Conservation (phyloP, 495 filamentous ascomycete genomes). For the Hypomontagnella submonticulosa region DNA sequence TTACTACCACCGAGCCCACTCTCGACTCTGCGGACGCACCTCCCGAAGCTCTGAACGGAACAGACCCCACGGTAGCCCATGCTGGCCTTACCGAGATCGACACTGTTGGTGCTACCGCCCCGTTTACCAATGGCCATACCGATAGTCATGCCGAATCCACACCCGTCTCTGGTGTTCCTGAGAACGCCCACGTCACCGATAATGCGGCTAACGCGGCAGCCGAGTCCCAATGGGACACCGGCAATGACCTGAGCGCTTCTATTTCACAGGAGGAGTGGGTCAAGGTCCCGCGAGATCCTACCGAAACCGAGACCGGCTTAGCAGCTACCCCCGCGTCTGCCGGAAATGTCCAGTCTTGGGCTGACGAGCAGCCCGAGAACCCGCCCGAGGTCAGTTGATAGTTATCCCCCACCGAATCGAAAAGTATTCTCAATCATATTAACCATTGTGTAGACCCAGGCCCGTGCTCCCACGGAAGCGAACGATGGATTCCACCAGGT, state of each 20-base stretch:
- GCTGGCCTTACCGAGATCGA: slow-evolving; percentile 78
- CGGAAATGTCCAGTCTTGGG: slow-evolving; percentile 69
- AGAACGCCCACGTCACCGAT: slow-evolving; percentile 67
- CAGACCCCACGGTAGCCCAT: slow-evolving; percentile 81
- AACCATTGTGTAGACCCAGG: slow-evolving; percentile 25
- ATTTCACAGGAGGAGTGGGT: slow-evolving; percentile 76
- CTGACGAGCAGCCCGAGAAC: slow-evolving; percentile 70
- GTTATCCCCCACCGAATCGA: neutral
- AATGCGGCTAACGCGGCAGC: slow-evolving; percentile 74
- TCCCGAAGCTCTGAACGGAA: slow-evolving; percentile 58
- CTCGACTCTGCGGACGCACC: slow-evolving; percentile 49
- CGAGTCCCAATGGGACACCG: slow-evolving; percentile 73
- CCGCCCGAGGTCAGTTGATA: slow-evolving; percentile 51
- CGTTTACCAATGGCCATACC: slow-evolving; percentile 61
- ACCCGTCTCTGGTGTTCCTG: slow-evolving; percentile 48
- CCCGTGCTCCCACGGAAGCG: slow-evolving; percentile 48
- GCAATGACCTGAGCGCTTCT: slow-evolving; percentile 62
- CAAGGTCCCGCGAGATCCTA: slow-evolving; percentile 72
- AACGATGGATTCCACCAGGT: slow-evolving; percentile 80
- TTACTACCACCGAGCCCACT: slow-evolving; percentile 56
- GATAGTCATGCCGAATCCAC: slow-evolving; percentile 63
- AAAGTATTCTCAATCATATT: neutral
- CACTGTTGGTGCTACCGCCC: slow-evolving; percentile 52
- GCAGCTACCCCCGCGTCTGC: slow-evolving; percentile 68
- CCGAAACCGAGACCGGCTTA: slow-evolving; percentile 77